These are phyloP conservation scores for Colletotrichum sp. DNA, from an alignment of 2,329 filamentous ascomycete genomes.

Conservation along the genomic window DNA sequence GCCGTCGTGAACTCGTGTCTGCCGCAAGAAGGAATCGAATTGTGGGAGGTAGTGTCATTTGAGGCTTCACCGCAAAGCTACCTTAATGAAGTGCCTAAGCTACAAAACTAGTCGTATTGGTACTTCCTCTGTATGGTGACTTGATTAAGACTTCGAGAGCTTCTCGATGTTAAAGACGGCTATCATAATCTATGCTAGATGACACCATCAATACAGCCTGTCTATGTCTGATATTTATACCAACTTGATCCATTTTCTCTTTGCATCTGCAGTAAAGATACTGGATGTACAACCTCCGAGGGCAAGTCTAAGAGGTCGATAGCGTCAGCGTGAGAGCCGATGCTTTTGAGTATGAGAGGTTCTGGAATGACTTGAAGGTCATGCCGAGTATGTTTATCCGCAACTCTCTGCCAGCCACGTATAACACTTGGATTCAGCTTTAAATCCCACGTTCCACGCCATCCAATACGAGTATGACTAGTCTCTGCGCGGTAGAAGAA, in stretches of 20 bases:
- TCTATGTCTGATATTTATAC: background rate
- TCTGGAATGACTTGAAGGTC: background rate
- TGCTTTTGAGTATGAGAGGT: background rate
- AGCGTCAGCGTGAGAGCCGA: background rate
- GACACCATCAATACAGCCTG: accelerated
- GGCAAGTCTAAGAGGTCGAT: background rate
- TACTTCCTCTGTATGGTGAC: background rate
- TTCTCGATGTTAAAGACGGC: background rate
- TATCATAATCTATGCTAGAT: background rate
- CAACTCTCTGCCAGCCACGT: background rate
- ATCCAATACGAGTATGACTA: background rate
- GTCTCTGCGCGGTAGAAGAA: conserved; percentile 32
- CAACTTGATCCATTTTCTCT: background rate
- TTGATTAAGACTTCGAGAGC: accelerated
- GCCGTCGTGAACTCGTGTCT: background rate
- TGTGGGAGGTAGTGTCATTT: background rate
- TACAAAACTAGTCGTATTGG: background rate
- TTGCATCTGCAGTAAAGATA: background rate
- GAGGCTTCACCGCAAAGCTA: background rate
- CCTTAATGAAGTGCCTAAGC: background rate
- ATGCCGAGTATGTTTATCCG: background rate
- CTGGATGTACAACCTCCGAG: background rate
- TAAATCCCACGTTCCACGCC: background rate
- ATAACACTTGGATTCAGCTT: background rate
- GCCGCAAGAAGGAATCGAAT: background rate